These are phyloP conservation scores for Phytophthora tubulina DNA, from an alignment of 352 stramenopile genomes.

Conservation along the genomic window DNA sequence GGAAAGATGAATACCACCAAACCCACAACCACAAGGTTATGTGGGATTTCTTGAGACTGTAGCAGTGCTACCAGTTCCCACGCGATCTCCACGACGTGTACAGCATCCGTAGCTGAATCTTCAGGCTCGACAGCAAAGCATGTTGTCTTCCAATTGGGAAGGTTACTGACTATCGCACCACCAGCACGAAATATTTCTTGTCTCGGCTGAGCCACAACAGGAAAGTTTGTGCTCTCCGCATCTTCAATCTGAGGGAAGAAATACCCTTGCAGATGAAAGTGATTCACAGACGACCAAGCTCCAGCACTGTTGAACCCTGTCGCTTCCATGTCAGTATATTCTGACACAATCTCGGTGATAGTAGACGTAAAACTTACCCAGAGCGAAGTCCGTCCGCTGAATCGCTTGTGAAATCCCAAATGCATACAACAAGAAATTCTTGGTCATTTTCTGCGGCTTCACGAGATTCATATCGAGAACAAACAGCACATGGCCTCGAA, in stretches of 20 bases:
- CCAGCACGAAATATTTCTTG: conserved; percentile 38
- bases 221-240: conserved; percentile 38
- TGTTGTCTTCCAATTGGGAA: conserved; percentile 58
- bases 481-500: conserved; percentile 68
- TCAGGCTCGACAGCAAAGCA: conserved; percentile 50
- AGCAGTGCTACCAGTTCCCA: conserved; percentile 62
- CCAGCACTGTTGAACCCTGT: conserved; percentile 78
- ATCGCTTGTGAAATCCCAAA: conserved; percentile 38
- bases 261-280: conserved; percentile 79
- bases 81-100: conserved; percentile 23
- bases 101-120: background rate
- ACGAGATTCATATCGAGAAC: conserved; percentile 55
- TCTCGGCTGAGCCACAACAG: conserved; percentile 48
- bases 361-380: conserved; percentile 43
- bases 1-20: conserved; percentile 63
- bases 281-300: conserved; percentile 83
- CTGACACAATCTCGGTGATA: background rate
- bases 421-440: conserved; percentile 36
- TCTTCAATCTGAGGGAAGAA: conserved; percentile 47
- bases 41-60: conserved; percentile 46
- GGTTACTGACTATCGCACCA: conserved; percentile 21
- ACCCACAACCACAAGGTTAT: conserved; percentile 67
- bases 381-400: conserved; percentile 48
- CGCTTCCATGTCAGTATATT: background rate
- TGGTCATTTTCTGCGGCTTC: conserved; percentile 52